These are phyloP conservation scores for Naegleria lovaniensis DNA, from an alignment of 208 protist genomes.

Conservation along the genomic window DNA sequence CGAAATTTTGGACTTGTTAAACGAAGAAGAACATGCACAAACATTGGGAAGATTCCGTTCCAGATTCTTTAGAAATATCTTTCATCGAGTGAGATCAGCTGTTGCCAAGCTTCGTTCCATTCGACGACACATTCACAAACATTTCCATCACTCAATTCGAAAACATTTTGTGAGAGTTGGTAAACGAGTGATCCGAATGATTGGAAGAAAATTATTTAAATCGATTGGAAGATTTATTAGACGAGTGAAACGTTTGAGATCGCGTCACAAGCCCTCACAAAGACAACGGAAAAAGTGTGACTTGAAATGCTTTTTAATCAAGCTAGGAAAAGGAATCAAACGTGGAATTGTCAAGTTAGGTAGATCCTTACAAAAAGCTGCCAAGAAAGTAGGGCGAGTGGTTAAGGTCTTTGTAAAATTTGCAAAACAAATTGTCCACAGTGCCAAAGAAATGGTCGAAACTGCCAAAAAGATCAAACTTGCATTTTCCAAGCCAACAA, in stretches of 20 bases:
- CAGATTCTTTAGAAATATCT: too few species aligned
- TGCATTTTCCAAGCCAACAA: neutral
- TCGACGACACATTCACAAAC: neutral
- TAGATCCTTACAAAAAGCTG: neutral
- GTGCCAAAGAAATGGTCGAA: neutral
- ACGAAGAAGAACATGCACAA: neutral
- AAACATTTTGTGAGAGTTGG: too few species aligned
- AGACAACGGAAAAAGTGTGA: neutral
- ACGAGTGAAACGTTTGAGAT: neutral
- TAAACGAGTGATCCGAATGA: too few species aligned
- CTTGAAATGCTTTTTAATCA: neutral
- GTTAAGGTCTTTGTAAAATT: neutral
- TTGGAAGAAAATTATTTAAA: too few species aligned
- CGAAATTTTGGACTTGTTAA: neutral
- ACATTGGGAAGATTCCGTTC: too few species aligned
- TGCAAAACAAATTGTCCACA: neutral
- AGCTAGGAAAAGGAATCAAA: neutral
- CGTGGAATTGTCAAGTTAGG: neutral
- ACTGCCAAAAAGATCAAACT: neutral
- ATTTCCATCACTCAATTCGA: too few species aligned
- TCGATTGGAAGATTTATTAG: neutral
- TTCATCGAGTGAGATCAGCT: too few species aligned
- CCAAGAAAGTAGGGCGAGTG: neutral
- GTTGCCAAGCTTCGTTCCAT: neutral
- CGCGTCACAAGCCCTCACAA: neutral